Evolutionary conservation across 2,329 filamentous ascomycete species (phyloP).

Genomic region (Remersonia thermophila): DNA sequence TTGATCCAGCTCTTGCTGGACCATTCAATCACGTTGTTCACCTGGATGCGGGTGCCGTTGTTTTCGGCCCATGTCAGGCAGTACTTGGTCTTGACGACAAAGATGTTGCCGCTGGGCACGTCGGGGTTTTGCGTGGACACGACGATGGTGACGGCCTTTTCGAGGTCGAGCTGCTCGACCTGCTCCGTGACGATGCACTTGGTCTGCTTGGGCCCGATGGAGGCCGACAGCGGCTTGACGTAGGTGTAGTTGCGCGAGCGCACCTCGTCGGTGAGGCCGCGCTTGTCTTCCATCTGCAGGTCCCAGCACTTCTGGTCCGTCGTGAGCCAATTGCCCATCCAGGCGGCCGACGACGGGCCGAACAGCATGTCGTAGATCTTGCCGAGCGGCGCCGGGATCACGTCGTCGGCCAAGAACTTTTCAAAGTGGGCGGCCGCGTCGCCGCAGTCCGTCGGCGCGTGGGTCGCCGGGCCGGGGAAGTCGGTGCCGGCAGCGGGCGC

Average conservation of each 20-base stretch:
- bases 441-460: constrained; percentile 74
- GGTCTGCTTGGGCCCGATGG: constrained; percentile 86
- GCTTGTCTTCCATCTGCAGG: constrained; percentile 76
- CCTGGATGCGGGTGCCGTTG: constrained; percentile 72
- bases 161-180: constrained; percentile 73
- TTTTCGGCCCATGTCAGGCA: constrained; percentile 85
- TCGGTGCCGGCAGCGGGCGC: constrained; percentile 35
- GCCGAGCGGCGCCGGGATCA: constrained; percentile 75
- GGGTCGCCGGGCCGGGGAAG: constrained; percentile 73
- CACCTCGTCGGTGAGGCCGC: constrained; percentile 62
- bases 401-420: constrained; percentile 71
- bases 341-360: constrained; percentile 63
- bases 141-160: constrained; percentile 73
- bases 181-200: constrained; percentile 84
- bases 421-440: constrained; percentile 74
- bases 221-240: constrained; percentile 74
- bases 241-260: constrained; percentile 68
- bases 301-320: constrained; percentile 83
- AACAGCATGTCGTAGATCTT: constrained; percentile 86
- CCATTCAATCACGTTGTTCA: constrained; percentile 92
- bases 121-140: constrained; percentile 84
- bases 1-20: constrained; percentile 96
- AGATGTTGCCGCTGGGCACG: constrained; percentile 86
- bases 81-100: constrained; percentile 85
- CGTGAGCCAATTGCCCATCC: constrained; percentile 77